Evolutionary conservation across 345 rosid species (phyloP).

Genomic region (Trapa bicornis): DNA sequence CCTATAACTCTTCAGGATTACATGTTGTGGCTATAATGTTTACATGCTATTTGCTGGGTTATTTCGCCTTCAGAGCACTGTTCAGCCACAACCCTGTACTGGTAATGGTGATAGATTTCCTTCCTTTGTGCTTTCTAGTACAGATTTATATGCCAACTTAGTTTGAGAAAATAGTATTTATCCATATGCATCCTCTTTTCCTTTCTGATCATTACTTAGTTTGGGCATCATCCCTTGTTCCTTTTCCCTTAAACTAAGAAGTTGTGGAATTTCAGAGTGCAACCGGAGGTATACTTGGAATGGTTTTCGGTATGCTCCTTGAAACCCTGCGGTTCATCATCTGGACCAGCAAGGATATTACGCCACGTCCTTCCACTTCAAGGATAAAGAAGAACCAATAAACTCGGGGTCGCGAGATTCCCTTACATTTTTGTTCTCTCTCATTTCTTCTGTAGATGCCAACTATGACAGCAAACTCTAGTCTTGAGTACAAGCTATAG

Average conservation of each 20-base stretch:
- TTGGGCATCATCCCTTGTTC: background rate
- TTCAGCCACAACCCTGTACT: constrained; percentile 57
- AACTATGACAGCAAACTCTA: background rate
- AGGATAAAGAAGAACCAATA: constrained; percentile 62
- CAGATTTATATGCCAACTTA: background rate
- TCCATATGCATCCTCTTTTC: background rate
- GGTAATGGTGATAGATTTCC: constrained; percentile 24
- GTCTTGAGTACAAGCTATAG: background rate
- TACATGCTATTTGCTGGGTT: constrained; percentile 86
- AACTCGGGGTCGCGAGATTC: constrained; percentile 3
- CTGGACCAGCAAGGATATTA: constrained; percentile 36
- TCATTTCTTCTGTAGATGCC: background rate
- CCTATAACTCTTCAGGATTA: constrained; percentile 35
- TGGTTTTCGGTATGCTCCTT: constrained; percentile 79
- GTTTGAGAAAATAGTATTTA: background rate
- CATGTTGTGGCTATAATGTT: constrained; percentile 85
- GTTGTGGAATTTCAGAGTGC: constrained; percentile 44
- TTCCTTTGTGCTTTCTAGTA: background rate
- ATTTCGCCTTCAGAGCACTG: constrained; percentile 71
- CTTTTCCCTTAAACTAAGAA: background rate
- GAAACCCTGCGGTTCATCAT: constrained; percentile 84
- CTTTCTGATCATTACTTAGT: background rate
- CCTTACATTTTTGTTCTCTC: background rate
- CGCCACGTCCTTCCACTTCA: constrained; percentile 25
- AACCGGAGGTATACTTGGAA: constrained; percentile 88